These are phyloP conservation scores for Artomyces pyxidatus DNA, from an alignment of 768 basidiomycete species.

Conservation along the genomic window DNA sequence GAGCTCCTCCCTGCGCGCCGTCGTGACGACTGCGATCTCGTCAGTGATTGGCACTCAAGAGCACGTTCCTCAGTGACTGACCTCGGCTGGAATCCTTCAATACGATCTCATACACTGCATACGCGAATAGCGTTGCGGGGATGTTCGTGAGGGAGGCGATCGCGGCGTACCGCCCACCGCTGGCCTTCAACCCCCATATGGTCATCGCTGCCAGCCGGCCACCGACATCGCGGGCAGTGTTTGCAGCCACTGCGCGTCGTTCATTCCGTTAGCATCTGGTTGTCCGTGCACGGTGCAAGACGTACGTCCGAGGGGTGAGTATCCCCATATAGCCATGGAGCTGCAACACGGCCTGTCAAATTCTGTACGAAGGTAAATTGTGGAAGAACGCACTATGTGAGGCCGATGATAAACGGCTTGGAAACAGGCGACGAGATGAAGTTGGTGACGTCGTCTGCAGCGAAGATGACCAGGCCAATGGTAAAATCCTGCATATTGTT, in stretches of 20 bases:
- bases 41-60: slow-evolving; percentile 1
- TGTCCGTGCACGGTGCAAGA: not conserved
- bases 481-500: slow-evolving; percentile 17
- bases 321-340: slow-evolving; percentile 20
- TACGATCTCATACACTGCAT: slow-evolving; percentile 20
- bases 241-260: slow-evolving; percentile 21
- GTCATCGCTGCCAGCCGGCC: slow-evolving; percentile 20
- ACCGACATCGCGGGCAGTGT: slow-evolving; percentile 23
- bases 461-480: slow-evolving; percentile 19
- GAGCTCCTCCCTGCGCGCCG: slow-evolving; percentile 1
- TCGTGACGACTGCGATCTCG: slow-evolving; percentile 4
- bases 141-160: slow-evolving; percentile 25
- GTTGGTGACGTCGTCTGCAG: slow-evolving; percentile 22
- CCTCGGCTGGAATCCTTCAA: slow-evolving; percentile 22
- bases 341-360: slow-evolving; percentile 4
- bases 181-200: slow-evolving; percentile 21
- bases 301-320: slow-evolving; percentile 18
- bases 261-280: too few species aligned
- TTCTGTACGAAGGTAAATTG: not conserved
- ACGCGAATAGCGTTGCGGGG: slow-evolving; percentile 21
- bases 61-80: not conserved
- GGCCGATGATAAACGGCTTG: slow-evolving; percentile 18
- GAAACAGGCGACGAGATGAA: slow-evolving; percentile 20
- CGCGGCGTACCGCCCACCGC: slow-evolving; percentile 25
- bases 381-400: slow-evolving; percentile 16